Evolutionary conservation across 2,329 filamentous ascomycete genomes (phyloP).

Genomic region (Venturia pyrina): DNA sequence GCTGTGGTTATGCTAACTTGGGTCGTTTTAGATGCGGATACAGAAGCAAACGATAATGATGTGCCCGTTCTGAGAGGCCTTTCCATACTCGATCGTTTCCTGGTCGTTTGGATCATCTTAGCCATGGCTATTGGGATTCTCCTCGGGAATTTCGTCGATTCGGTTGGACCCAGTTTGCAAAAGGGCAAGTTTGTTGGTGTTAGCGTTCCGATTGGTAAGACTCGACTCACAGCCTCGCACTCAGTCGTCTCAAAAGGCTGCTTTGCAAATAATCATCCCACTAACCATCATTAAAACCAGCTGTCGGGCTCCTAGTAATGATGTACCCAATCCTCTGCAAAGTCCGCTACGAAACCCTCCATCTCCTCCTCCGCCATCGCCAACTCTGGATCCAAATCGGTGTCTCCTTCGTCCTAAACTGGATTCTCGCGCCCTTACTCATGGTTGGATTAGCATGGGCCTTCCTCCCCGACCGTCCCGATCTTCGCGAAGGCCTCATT

Average conservation of each 20-base stretch:
- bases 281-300: constrained; percentile 29
- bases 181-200: constrained; percentile 64
- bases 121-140: constrained; percentile 69
- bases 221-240: not conserved
- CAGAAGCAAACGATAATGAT: not conserved
- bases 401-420: constrained; percentile 70
- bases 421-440: constrained; percentile 70
- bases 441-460: constrained; percentile 69
- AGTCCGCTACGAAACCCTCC: constrained; percentile 66
- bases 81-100: constrained; percentile 28
- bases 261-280: not conserved
- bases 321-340: constrained; percentile 93
- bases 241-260: too few relatives aligned
- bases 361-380: constrained; percentile 50
- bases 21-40: not conserved
- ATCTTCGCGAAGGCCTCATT: constrained; percentile 55
- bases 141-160: constrained; percentile 63
- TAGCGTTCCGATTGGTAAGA: constrained; percentile 54
- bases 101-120: constrained; percentile 58
- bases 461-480: constrained; percentile 32
- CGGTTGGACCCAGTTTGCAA: constrained; percentile 52
- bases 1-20: not conserved
- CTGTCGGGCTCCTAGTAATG: constrained; percentile 75
- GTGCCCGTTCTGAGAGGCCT: constrained; percentile 11
- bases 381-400: constrained; percentile 68